Conservation (phyloP, 179 eudicot species). For the Beta corolliflora region DNA sequence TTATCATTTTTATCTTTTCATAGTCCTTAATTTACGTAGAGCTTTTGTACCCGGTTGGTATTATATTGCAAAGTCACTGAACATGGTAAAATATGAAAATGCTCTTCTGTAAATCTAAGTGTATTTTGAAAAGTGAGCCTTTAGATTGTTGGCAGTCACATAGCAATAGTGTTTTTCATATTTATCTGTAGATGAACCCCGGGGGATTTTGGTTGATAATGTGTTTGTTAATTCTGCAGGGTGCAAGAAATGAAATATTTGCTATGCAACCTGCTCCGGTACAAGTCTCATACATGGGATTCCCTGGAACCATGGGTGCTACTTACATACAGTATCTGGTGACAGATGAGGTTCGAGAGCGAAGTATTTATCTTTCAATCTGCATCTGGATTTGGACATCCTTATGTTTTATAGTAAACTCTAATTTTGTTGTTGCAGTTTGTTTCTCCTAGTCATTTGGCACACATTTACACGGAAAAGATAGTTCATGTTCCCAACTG, state of each 20-base stretch:
- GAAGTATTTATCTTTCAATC: neutral
- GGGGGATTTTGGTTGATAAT: neutral
- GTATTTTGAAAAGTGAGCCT: too few species aligned
- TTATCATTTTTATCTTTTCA: neutral
- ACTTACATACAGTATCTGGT: slow-evolving; percentile 86
- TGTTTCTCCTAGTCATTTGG: slow-evolving; percentile 73
- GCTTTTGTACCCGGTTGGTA: neutral
- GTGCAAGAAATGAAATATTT: slow-evolving; percentile 97
- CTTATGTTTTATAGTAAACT: neutral
- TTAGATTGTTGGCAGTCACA: too few species aligned
- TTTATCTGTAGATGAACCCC: neutral
- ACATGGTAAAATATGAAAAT: neutral
- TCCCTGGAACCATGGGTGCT: slow-evolving; percentile 98
- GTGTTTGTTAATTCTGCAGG: slow-evolving; percentile 48
- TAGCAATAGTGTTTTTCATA: neutral
- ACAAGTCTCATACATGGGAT: slow-evolving; percentile 99
- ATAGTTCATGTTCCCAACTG: slow-evolving; percentile 98
- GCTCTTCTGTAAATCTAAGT: neutral
- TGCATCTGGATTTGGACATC: neutral
- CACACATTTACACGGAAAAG: slow-evolving; percentile 89
- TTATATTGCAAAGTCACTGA: neutral
- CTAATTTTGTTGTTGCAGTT: slow-evolving; percentile 56
- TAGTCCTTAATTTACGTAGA: neutral
- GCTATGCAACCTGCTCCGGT: slow-evolving; percentile 99
- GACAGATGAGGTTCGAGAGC: slow-evolving; percentile 80